Conservation (phyloP, 345 rosid species). For the Xanthoceras sorbifolium region DNA sequence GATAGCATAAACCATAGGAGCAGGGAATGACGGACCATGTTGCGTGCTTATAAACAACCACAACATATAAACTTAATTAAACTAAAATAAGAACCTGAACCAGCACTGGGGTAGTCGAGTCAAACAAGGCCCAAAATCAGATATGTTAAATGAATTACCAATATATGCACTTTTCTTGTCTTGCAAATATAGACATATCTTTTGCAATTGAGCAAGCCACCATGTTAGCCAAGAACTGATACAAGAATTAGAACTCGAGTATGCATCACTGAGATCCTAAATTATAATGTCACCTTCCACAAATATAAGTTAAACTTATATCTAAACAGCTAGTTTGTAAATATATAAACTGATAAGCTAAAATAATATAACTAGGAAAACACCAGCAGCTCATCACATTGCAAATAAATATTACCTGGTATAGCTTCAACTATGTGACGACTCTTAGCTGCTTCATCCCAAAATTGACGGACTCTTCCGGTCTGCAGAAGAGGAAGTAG, state of each 20-base stretch:
- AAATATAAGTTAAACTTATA: background rate
- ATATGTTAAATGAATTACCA: background rate
- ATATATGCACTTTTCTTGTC: background rate
- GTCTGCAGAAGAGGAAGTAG: constrained; percentile 50
- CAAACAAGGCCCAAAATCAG: constrained; percentile 8
- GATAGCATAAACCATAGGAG: background rate
- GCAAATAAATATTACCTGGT: constrained; percentile 57
- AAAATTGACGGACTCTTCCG: constrained; percentile 87
- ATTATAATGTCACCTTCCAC: background rate
- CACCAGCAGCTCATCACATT: background rate
- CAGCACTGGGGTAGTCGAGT: background rate
- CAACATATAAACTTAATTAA: background rate
- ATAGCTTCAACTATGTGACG: constrained; percentile 90
- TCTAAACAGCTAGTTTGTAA: background rate
- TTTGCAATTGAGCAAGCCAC: background rate
- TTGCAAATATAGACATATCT: background rate
- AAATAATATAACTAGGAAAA: background rate
- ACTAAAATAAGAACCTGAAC: background rate
- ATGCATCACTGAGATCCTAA: background rate
- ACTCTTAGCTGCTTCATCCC: constrained; percentile 95
- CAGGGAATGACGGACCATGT: background rate
- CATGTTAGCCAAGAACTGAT: background rate
- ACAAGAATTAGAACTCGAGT: background rate
- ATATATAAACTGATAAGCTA: background rate
- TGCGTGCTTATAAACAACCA: background rate